Evolutionary conservation across 305 asterid genomes (phyloP), one percentile per base, ranked within the genome.

Genomic region (Fraxinus sp.): DNA sequence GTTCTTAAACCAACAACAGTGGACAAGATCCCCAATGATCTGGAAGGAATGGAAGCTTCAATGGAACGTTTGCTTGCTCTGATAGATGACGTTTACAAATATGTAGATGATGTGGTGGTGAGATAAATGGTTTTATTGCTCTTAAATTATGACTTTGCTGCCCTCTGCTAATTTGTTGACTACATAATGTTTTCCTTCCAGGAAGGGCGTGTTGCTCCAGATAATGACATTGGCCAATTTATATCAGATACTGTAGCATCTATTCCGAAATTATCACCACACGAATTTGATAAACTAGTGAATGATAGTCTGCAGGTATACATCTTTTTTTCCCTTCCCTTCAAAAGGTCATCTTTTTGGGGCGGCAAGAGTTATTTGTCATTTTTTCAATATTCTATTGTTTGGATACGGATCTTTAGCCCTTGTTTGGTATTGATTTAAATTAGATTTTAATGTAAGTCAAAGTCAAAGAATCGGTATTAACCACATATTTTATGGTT

Each of bases 51-150:
- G 94, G 98, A 93, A 85, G 93, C 93, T 72, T 86, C 97, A 10
- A 93, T 93, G 95, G 93, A 89, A 81, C 91, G 94, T 28, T 85
- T 96, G 89, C 94, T 92, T 85, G 92, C 95, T 89, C 87, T 96
- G 9, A 90, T 96, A 13, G 97, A 92, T 76, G 98, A 94, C 41
- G 83, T 91, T 78, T 85, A 89, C 93, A 92, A 93, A 93, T 94
- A 94, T 78, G 97, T 91, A 5, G 98, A 94, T 77, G 94, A 91
- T 89, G 97, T 92, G 37, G 98, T 93, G 99, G 99, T 94, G 82
- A 91, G 95, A 78, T 71, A 46, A 33, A 72, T 78, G 35, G 26
- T 46, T 68, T 16, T 32, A 41, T 4, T 39, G 7, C 80, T 62
- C 70, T 37, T 20, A 7, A 33, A 0, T 30, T 79, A 7, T 3